Percentiles rank a stretch among this genome's conserved stretches.
Conservation (phyloP, 2,329 filamentous ascomycete species). For the Trichoderma sp. region DNA sequence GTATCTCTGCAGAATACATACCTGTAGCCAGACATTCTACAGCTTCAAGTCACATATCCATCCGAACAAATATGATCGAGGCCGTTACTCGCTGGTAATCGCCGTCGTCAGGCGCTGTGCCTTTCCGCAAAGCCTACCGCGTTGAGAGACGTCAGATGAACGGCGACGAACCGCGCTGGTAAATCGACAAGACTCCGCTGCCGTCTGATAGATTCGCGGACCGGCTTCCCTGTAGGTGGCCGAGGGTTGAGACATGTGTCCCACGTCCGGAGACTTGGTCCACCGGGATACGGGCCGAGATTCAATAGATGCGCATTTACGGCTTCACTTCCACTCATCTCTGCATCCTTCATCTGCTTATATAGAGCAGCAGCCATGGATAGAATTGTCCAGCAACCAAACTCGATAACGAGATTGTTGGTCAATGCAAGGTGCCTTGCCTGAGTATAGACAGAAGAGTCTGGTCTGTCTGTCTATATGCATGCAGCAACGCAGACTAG, state of each 20-base stretch:
- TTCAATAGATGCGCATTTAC: not conserved
- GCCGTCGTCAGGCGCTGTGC: not conserved
- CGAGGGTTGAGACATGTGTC: slow-evolving; percentile 20
- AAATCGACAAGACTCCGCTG: not conserved
- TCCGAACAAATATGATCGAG: not conserved
- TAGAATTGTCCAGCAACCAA: not conserved
- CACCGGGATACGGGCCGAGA: slow-evolving; percentile 2
- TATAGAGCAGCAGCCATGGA: not conserved
- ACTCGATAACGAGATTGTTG: not conserved
- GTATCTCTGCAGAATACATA: not conserved
- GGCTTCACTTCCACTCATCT: not conserved
- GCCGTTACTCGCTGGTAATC: not conserved
- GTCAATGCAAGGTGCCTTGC: not conserved
- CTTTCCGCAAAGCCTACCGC: slow-evolving; percentile 7
- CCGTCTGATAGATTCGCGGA: not conserved
- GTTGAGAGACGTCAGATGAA: not conserved
- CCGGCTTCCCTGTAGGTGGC: slow-evolving; percentile 9
- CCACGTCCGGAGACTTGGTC: slow-evolving; percentile 15
- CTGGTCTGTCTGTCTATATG: not conserved
- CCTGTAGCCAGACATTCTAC: no score
- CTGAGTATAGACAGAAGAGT: not conserved
- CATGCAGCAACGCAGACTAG: not conserved
- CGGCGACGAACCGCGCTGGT: not conserved
- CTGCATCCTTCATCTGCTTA: not conserved
- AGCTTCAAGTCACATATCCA: not conserved